Base-by-base conservation (phyloP, 2,329 filamentous ascomycete genomes). In the Macrophomina phaseolina region DNA sequence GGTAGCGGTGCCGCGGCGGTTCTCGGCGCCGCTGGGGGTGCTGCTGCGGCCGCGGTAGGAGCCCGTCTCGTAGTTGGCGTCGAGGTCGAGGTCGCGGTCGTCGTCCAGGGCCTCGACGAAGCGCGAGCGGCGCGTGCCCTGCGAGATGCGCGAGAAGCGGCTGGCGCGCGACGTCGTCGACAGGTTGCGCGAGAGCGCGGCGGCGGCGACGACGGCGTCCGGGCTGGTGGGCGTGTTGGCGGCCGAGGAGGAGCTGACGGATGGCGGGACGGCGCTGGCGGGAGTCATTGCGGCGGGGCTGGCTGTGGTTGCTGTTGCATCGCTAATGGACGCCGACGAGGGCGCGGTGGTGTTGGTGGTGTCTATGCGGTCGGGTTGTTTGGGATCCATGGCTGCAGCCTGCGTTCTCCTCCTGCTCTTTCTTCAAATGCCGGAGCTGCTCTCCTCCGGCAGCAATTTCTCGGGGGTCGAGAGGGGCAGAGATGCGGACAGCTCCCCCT, bases 81-180 rank as follows among this genome's bases (percentile, higher is more conserved):
- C 58, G 42, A 38, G 11, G 51, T 58, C 63, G 45, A 48, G 40
- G 32, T 49, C 52, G 40, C 36, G 30, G 36, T 52, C 52, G 40
- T 58, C 40, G 36, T 52, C 36, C 36, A 65, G 51, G 18, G 53
- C 53, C 18, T 65, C 63, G 53, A 58, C 42, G 51, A 65, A 65
- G 63, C 63, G 63, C 52, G 52, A 58, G 30, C 63, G 63, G 6
- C 63, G 51, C 8, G 63, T 56, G 45, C 51, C 52, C 52, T 58
- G 63, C 18, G 40, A 48, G n/a, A 62, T 36, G 40, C 23, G 45
- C 42, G 58, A 62, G 58, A 62, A 62, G 58, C 58, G 58, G 46
- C 18, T 28, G n/a, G 38, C 55, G 38, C 23, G 23, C 30, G 63
- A 65, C 5, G 42, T 36, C 12, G 51, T 49, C 3, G 63, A 65